Evolutionary conservation across 345 rosid genomes (phyloP).

Genomic region (Luvunga scandens): DNA sequence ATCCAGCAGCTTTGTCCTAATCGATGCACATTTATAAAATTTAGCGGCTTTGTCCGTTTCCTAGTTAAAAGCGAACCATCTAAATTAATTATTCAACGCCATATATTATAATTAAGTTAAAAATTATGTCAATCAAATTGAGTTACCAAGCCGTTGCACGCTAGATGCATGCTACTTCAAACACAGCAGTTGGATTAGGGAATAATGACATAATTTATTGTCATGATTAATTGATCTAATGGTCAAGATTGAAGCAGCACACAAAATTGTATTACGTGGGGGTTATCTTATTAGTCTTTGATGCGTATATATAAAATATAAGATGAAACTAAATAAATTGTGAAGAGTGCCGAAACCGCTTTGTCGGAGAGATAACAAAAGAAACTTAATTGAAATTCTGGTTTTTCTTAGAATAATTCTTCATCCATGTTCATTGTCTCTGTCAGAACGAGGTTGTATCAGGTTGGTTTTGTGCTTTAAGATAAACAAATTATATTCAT

Average conservation of each 20-base stretch:
- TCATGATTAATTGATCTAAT: constrained; percentile 15
- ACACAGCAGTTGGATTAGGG: constrained; percentile 25
- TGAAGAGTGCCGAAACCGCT: constrained; percentile 28
- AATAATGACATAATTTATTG: constrained; percentile 21
- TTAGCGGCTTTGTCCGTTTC: constrained; percentile 35
- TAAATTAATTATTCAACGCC: background rate
- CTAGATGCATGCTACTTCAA: constrained; percentile 7
- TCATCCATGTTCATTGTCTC: constrained; percentile 43
- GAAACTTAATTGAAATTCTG: background rate
- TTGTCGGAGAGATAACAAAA: constrained; percentile 23
- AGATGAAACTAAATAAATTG: background rate
- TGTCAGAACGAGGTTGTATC: constrained; percentile 32
- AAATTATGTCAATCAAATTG: background rate
- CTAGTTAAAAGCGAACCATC: constrained; percentile 4
- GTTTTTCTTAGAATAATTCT: constrained; percentile 14
- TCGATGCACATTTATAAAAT: background rate
- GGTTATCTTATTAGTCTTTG: background rate
- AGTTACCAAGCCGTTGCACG: constrained; percentile 2
- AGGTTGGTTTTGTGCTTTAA: constrained; percentile 16
- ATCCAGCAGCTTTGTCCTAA: constrained; percentile 33
- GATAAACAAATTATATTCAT: background rate
- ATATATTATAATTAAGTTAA: background rate
- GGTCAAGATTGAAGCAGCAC: background rate
- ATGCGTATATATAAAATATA: background rate
- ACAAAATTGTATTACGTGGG: background rate